A percentile compares a stretch with the other conserved stretches of the same genome.
Evolutionary conservation across 163 green algal species (phyloP).

Genomic region (Volvox carteri): DNA sequence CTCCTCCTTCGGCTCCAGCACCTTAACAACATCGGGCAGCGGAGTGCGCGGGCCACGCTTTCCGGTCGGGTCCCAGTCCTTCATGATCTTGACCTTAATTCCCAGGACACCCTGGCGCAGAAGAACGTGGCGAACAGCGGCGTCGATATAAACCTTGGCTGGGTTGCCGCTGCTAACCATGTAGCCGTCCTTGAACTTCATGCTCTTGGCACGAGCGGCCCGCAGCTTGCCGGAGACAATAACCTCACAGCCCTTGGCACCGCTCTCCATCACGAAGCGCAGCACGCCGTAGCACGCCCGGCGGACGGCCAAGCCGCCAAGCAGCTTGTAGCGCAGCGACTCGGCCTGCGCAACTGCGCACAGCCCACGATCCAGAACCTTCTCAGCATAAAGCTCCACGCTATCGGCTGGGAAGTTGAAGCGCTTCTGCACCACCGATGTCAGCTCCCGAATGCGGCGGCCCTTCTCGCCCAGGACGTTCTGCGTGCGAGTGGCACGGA

Average conservation of each 20-base stretch:
- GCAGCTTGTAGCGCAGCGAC: slow-evolving; percentile 99
- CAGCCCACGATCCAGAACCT: slow-evolving; percentile 94
- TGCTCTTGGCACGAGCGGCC: slow-evolving; percentile 97
- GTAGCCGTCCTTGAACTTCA: slow-evolving; percentile 99
- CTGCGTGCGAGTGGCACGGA: slow-evolving; percentile 98
- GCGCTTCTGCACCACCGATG: slow-evolving; percentile 98
- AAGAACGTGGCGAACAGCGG: slow-evolving; percentile 96
- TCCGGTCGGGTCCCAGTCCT: slow-evolving; percentile 96
- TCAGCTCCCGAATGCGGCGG: slow-evolving; percentile 98
- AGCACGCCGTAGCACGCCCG: slow-evolving; percentile 99
- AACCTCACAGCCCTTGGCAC: slow-evolving; percentile 99
- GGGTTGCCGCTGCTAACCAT: slow-evolving; percentile 96
- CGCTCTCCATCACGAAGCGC: slow-evolving; percentile 99
- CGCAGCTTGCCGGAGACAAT: slow-evolving; percentile 99
- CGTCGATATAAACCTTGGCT: slow-evolving; percentile 95
- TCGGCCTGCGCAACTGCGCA: slow-evolving; percentile 99
- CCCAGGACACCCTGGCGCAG: slow-evolving; percentile 97
- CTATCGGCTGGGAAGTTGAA: slow-evolving; percentile 97
- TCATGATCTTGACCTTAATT: slow-evolving; percentile 99
- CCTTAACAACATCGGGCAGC: slow-evolving; percentile 96
- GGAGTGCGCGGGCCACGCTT: slow-evolving; percentile 94
- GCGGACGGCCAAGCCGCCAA: slow-evolving; percentile 97
- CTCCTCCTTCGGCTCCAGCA: slow-evolving; percentile 78
- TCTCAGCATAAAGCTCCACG: slow-evolving; percentile 91
- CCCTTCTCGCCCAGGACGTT: slow-evolving; percentile 99